Percentiles rank a stretch among this genome's conserved stretches.
Evolutionary conservation across 1,284 basidiomycete species (phyloP).

Genomic region (Hypsizygus ulmarius): DNA sequence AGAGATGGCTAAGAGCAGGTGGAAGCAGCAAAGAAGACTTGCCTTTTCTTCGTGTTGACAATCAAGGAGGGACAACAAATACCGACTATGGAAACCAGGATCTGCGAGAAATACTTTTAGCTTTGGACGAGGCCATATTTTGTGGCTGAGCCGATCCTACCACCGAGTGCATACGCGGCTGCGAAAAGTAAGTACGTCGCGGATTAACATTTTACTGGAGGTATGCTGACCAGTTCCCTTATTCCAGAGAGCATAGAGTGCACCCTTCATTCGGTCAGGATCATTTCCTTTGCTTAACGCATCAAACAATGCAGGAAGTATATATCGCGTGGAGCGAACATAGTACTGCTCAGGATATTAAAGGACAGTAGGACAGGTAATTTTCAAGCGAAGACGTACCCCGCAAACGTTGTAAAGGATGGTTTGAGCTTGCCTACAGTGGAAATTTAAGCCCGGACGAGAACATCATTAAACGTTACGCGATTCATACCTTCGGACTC

Average conservation of each 20-base stretch:
- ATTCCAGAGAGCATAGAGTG: conserved; percentile 83
- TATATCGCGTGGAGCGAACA: conserved; percentile 76
- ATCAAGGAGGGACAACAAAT: conserved; percentile 71
- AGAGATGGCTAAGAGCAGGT: neutral
- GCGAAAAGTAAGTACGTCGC: conserved; percentile 7
- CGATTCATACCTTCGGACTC: conserved; percentile 61
- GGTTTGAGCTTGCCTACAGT: conserved; percentile 65
- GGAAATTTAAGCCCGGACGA: conserved; percentile 1
- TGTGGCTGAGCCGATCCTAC: conserved; percentile 33
- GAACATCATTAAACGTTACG: conserved; percentile 14
- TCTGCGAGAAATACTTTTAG: conserved; percentile 41
- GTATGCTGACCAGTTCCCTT: conserved; percentile 60
- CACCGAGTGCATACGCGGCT: conserved; percentile 64
- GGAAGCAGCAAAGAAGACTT: conserved; percentile 10
- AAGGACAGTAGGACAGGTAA: conserved; percentile 7
- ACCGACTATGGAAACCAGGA: conserved; percentile 62
- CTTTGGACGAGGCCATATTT: neutral
- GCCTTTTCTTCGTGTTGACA: conserved; percentile 94
- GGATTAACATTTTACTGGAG: neutral
- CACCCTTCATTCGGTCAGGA: conserved; percentile 95
- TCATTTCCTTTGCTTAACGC: conserved; percentile 75
- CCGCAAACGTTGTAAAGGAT: conserved; percentile 67
- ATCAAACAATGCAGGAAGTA: conserved; percentile 71
- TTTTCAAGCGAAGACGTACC: conserved; percentile 39
- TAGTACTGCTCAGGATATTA: conserved; percentile 54